Percentiles rank a stretch among this genome's conserved stretches.
Conservation (phyloP, 2,329 filamentous ascomycete species). For the Exophiala mesophila region DNA sequence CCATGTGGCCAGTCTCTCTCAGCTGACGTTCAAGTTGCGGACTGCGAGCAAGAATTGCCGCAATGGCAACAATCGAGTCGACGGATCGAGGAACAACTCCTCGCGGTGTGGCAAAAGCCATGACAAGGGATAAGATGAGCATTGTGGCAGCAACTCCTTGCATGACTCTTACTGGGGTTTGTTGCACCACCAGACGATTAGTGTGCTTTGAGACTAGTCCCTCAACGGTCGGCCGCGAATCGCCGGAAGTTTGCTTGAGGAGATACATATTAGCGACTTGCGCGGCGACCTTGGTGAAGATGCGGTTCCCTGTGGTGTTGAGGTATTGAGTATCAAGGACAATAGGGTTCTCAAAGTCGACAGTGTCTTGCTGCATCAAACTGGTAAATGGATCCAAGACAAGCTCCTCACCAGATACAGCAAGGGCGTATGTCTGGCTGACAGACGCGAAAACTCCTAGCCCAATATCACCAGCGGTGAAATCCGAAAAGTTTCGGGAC, state of each 20-base stretch:
- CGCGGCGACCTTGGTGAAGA: conserved; percentile 12
- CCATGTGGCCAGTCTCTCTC: conserved; percentile 13
- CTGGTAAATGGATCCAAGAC: conserved; percentile 12
- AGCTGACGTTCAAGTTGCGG: conserved; percentile 12
- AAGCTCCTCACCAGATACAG: not conserved
- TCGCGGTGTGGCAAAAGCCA: conserved; percentile 12
- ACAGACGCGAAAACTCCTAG: conserved; percentile 9
- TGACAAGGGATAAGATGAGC: conserved; percentile 12
- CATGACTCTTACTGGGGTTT: conserved; percentile 16
- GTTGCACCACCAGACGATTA: conserved; percentile 11
- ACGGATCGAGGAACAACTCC: conserved; percentile 18
- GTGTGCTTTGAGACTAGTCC: conserved; percentile 13
- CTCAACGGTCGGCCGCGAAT: conserved; percentile 3
- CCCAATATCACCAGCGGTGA: conserved; percentile 14
- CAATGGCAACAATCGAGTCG: conserved; percentile 18
- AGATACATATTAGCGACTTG: conserved; percentile 19
- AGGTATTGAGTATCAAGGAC: conserved; percentile 17
- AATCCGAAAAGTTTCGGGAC: conserved; percentile 5
- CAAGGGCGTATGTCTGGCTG: conserved; percentile 8
- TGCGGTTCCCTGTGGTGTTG: conserved; percentile 5
- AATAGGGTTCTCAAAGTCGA: conserved; percentile 5
- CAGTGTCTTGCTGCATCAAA: conserved; percentile 13
- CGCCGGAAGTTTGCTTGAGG: conserved; percentile 2
- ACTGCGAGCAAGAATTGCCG: conserved; percentile 19
- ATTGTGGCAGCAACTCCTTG: conserved; percentile 13